phyloP scores from a whole-genome alignment of 176 grass and related monocot species.

The Eragrostis curvula region DNA sequence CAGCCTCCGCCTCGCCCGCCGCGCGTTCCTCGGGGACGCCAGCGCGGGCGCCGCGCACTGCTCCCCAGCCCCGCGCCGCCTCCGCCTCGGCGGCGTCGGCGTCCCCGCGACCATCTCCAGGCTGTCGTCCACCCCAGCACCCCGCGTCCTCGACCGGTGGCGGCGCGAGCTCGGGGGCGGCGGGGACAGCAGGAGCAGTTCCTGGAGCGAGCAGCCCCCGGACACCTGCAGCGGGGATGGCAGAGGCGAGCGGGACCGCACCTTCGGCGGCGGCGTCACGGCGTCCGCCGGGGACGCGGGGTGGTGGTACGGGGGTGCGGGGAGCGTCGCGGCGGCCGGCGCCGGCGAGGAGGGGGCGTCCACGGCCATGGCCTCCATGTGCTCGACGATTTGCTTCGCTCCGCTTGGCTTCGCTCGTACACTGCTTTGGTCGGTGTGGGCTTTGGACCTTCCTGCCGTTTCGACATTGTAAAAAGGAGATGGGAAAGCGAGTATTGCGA shows the following conservation, averaged over 20 bases:
- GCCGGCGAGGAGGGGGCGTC: slow-evolving; percentile 13
- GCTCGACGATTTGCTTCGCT: slow-evolving; percentile 26
- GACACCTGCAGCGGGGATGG: slow-evolving; percentile 57
- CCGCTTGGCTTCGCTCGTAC: not conserved
- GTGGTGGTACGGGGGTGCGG: slow-evolving; percentile 50
- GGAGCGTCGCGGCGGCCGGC: slow-evolving; percentile 8
- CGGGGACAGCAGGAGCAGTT: slow-evolving; percentile 68
- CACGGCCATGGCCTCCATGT: slow-evolving; percentile 28
- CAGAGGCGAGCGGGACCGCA: slow-evolving; percentile 32
- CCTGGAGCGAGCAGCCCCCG: slow-evolving; percentile 58
- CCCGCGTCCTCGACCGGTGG: slow-evolving; percentile 26
- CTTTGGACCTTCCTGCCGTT: not conserved
- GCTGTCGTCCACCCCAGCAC: slow-evolving; percentile 34
- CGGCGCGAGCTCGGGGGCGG: slow-evolving; percentile 49
- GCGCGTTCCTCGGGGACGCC: slow-evolving; percentile 66
- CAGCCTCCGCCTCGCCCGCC: slow-evolving; percentile 69
- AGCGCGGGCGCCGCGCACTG: slow-evolving; percentile 21
- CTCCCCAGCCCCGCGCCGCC: slow-evolving; percentile 29
- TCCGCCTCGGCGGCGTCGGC: slow-evolving; percentile 33
- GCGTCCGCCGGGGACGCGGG: not conserved
- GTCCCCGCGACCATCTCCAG: slow-evolving; percentile 47
- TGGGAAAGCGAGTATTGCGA: not conserved
- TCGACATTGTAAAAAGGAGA: not conserved
- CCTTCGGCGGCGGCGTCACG: slow-evolving; percentile 48
- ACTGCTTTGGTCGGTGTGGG: not conserved